Evolutionary conservation across 768 basidiomycete genomes (phyloP).

Genomic region (Boletales sp.): DNA sequence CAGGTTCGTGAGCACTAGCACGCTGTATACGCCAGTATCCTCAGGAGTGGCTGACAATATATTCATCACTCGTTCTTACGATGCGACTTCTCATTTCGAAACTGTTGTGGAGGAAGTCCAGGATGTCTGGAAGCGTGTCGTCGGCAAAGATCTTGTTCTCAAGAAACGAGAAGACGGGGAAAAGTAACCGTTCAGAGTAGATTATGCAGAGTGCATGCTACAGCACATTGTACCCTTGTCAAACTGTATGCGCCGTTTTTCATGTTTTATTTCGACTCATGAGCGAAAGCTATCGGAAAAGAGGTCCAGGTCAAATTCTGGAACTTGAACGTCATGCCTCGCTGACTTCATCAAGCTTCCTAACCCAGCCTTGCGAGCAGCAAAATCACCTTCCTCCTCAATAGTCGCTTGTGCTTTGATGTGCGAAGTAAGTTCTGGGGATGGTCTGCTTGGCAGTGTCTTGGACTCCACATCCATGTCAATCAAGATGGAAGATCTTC

Average conservation of each 20-base stretch:
- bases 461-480: conserved; percentile 79
- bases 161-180: conserved; percentile 83
- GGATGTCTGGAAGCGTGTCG: conserved; percentile 91
- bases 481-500: conserved; percentile 75
- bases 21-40: conserved; percentile 86
- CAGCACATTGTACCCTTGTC: conserved; percentile 9
- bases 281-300: conserved; percentile 45
- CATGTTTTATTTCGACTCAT: neutral
- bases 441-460: conserved; percentile 53
- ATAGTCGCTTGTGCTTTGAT: conserved; percentile 28
- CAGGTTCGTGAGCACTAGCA: conserved; percentile 88
- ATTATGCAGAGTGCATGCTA: conserved; percentile 5
- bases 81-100: conserved; percentile 98
- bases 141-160: conserved; percentile 72
- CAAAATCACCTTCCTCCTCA: conserved; percentile 52
- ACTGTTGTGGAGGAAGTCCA: conserved; percentile 97
- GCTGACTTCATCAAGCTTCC: conserved; percentile 89
- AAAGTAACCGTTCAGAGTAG: conserved; percentile 29
- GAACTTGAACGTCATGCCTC: conserved; percentile 79
- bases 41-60: conserved; percentile 83
- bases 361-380: conserved; percentile 66
- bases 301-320: conserved; percentile 83
- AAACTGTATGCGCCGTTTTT: conserved; percentile 6
- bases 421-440: conserved; percentile 37
- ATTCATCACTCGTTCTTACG: conserved; percentile 96